These are phyloP conservation scores for Paracamarosporium sp. DNA, from an alignment of 2,329 filamentous ascomycete genomes.

Conservation along the genomic window DNA sequence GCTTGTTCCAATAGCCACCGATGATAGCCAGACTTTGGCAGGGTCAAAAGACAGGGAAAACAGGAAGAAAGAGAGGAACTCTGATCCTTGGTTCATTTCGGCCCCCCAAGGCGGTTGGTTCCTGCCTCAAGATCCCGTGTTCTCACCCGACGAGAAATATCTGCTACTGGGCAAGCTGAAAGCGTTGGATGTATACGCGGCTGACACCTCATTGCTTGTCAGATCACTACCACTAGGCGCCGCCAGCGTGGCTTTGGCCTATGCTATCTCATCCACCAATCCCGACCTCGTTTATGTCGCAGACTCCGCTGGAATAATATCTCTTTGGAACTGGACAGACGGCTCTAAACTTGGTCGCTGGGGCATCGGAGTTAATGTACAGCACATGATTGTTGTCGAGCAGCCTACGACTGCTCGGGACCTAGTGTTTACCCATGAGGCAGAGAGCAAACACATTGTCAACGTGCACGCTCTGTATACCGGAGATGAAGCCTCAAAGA, in stretches of 20 bases:
- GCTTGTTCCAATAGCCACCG: background rate
- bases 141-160: constrained; percentile 64
- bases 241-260: constrained; percentile 56
- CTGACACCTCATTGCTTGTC: constrained; percentile 79
- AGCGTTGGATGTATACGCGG: constrained; percentile 81
- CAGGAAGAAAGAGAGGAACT: constrained; percentile 21
- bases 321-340: constrained; percentile 65
- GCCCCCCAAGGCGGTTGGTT: constrained; percentile 62
- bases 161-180: constrained; percentile 77
- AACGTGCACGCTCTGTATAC: constrained; percentile 43
- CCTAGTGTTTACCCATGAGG: constrained; percentile 49
- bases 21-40: background rate
- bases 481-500: constrained; percentile 31
- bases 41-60: background rate
- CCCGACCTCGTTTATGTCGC: constrained; percentile 61
- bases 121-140: constrained; percentile 62
- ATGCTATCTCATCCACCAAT: constrained; percentile 59
- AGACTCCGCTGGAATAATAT: constrained; percentile 58
- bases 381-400: constrained; percentile 38
- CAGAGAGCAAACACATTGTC: constrained; percentile 48
- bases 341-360: constrained; percentile 53
- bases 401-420: constrained; percentile 38
- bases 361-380: constrained; percentile 48
- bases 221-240: constrained; percentile 67
- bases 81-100: constrained; percentile 47